Conservation (phyloP, 805 yeast genomes). For the Ogataea sp. region DNA sequence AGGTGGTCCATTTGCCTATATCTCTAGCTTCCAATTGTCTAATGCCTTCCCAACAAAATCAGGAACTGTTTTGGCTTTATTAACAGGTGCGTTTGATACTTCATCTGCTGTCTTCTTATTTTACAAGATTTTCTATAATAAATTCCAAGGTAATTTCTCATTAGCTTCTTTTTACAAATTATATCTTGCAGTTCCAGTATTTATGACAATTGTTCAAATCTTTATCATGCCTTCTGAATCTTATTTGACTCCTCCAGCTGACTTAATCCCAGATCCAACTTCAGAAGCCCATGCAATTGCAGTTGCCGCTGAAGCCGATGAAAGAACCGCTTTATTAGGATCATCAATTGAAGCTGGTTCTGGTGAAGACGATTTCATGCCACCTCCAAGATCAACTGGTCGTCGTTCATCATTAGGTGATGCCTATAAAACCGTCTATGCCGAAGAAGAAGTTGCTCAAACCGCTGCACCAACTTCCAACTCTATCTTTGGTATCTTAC, state of each 20-base stretch:
- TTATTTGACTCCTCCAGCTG: slow-evolving; percentile 33
- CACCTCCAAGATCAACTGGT: slow-evolving; percentile 11
- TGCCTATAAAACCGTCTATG: slow-evolving; percentile 45
- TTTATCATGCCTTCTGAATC: slow-evolving; percentile 43
- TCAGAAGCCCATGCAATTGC: slow-evolving; percentile 19
- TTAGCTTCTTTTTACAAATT: slow-evolving; percentile 36
- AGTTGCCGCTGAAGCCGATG: slow-evolving; percentile 13
- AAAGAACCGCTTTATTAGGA: slow-evolving; percentile 18
- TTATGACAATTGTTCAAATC: slow-evolving; percentile 38
- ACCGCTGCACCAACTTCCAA: slow-evolving; percentile 25
- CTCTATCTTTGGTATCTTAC: slow-evolving; percentile 46
- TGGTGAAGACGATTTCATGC: slow-evolving; percentile 4
- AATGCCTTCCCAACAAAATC: slow-evolving; percentile 47
- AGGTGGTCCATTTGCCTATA: slow-evolving; percentile 51
- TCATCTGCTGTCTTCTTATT: slow-evolving; percentile 47
- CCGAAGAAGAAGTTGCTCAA: slow-evolving; percentile 37
- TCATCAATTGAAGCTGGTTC: slow-evolving; percentile 5
- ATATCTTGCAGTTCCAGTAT: slow-evolving; percentile 40
- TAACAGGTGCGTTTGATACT: slow-evolving; percentile 54
- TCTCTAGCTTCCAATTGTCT: slow-evolving; percentile 49
- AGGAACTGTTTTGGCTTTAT: slow-evolving; percentile 43
- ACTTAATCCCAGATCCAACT: slow-evolving; percentile 24
- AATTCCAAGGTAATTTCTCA: slow-evolving; percentile 26
- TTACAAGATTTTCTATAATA: slow-evolving; percentile 33
- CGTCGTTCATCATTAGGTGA: slow-evolving; percentile 51